A percentile compares a stretch with the other conserved stretches of the same genome.
Conservation (phyloP, 202 grass and related monocot genomes). For the Hordeum pubiflorum region DNA sequence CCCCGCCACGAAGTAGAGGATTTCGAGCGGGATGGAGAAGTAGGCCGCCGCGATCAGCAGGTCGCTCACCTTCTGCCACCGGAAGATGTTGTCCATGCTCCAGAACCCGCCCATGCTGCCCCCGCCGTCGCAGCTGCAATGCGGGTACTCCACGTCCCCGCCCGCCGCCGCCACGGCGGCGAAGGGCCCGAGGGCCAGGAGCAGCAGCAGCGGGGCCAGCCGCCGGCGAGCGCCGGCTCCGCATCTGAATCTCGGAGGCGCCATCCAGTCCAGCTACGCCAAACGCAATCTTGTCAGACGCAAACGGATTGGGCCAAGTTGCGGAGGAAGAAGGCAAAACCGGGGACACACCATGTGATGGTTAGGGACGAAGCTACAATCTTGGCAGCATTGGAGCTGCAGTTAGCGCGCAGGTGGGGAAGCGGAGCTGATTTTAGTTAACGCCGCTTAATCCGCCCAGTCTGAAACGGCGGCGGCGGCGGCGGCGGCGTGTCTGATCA, state of each 20-base stretch:
- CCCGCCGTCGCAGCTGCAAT: slow-evolving; percentile 55
- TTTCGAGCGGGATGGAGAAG: slow-evolving; percentile 74
- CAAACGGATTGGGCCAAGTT: slow-evolving; percentile 9
- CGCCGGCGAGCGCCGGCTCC: not conserved
- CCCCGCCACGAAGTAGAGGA: slow-evolving; percentile 68
- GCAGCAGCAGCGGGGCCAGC: not conserved
- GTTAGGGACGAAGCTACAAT: not conserved
- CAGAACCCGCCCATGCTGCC: slow-evolving; percentile 27
- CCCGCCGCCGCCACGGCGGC: not conserved
- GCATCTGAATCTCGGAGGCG: slow-evolving; percentile 37
- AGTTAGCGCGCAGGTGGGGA: slow-evolving; percentile 3
- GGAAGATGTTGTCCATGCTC: slow-evolving; percentile 56
- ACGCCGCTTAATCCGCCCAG: not conserved
- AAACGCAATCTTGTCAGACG: not conserved
- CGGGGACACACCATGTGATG: slow-evolving; percentile 18
- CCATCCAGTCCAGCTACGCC: slow-evolving; percentile 6
- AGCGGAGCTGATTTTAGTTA: not conserved
- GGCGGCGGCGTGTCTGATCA: not conserved
- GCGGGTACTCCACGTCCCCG: slow-evolving; percentile 26
- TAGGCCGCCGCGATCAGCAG: slow-evolving; percentile 72
- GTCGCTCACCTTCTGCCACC: slow-evolving; percentile 76
- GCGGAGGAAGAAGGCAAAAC: not conserved
- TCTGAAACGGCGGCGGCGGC: slow-evolving; percentile 12
- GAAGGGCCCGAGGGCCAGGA: not conserved
- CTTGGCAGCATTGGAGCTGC: slow-evolving; percentile 3